These are phyloP conservation scores for Pseudoscleropodium purum DNA, from an alignment of 225 moss, liverwort and hornwort genomes.

Conservation along the genomic window DNA sequence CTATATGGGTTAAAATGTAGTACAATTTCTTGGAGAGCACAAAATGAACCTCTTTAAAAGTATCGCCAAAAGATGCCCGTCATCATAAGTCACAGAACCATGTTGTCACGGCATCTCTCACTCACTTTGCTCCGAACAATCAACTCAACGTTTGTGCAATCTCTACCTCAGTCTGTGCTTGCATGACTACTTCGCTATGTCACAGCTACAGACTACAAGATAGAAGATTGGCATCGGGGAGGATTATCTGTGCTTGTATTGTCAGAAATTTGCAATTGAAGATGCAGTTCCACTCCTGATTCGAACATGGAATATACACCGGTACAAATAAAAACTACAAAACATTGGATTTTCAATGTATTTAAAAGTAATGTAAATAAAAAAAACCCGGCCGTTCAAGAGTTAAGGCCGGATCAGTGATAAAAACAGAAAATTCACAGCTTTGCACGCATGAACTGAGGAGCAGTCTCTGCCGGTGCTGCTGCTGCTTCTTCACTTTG, in stretches of 20 bases:
- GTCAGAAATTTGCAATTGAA: neutral
- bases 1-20: neutral
- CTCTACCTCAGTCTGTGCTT: neutral
- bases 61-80: neutral
- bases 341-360: neutral
- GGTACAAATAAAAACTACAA: too few species aligned
- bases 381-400: too few species aligned
- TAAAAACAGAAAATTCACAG: neutral
- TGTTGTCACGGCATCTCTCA: neutral
- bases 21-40: too few species aligned
- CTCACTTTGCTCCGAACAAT: neutral
- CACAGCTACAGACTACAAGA: neutral
- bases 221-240: neutral
- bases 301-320: neutral
- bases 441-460: slow-evolving; percentile 25
- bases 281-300: neutral
- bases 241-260: neutral
- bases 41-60: neutral
- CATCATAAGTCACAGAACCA: neutral
- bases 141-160: neutral
- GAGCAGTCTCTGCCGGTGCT: neutral
- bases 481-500: neutral
- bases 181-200: neutral
- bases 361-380: neutral
- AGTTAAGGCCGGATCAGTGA: neutral